phyloP scores from a whole-genome alignment of 2,329 filamentous ascomycete species.

The Gnomoniopsis smithogilvyi region DNA sequence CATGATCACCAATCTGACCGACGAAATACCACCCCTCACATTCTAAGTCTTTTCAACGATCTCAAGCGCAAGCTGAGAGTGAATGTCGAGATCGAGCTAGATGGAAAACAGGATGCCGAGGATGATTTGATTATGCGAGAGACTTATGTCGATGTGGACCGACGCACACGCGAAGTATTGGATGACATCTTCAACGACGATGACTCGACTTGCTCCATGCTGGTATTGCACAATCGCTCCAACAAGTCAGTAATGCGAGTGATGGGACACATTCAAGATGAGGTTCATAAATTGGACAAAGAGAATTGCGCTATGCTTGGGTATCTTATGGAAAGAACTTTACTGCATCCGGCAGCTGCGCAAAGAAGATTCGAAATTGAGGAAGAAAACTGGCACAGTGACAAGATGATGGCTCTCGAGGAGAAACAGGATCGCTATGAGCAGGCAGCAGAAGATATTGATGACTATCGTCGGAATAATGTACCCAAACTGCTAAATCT shows the following conservation, averaged over 20 bases:
- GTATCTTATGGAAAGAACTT: conserved; percentile 4
- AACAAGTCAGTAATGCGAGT: conserved; percentile 12
- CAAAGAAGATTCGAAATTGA: neutral
- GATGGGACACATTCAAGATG: conserved; percentile 9
- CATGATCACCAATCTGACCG: conserved; percentile 13
- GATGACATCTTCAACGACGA: conserved; percentile 6
- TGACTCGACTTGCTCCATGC: neutral
- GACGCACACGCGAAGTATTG: conserved; percentile 8
- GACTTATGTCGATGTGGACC: conserved; percentile 13
- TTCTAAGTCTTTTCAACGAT: neutral
- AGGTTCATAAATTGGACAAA: neutral
- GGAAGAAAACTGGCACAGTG: neutral
- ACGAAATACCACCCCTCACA: neutral
- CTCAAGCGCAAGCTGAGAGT: neutral
- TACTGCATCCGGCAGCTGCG: neutral
- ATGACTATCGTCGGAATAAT: neutral
- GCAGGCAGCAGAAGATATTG: neutral
- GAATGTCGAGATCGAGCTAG: neutral
- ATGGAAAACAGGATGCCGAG: neutral
- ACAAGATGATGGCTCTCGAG: neutral
- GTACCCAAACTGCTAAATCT: neutral
- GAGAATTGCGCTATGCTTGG: conserved; percentile 12
- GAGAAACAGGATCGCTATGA: neutral
- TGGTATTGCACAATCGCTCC: conserved; percentile 15
- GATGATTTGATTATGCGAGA: conserved; percentile 4